phyloP scores from a whole-genome alignment of 2,329 filamentous ascomycete species.

The Cytospora paraplurivora region DNA sequence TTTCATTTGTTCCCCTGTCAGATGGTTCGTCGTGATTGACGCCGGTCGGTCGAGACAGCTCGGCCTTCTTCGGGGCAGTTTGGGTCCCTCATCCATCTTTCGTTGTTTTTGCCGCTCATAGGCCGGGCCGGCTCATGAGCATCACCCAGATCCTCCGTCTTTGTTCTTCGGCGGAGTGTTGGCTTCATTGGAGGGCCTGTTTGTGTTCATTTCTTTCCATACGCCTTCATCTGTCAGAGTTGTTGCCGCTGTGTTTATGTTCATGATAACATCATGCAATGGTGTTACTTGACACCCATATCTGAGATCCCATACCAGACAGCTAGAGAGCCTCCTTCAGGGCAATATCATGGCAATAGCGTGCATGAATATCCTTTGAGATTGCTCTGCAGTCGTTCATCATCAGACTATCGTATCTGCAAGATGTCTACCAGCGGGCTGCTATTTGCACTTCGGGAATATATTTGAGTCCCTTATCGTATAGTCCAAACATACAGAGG shows the following conservation, averaged over 20 bases:
- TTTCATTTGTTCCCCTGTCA: conserved; percentile 24
- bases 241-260: neutral
- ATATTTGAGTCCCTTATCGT: neutral
- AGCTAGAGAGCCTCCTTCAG: neutral
- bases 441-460: neutral
- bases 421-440: neutral
- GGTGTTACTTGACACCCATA: neutral
- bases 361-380: neutral
- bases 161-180: neutral
- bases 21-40: neutral
- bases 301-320: neutral
- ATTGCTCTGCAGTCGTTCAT: neutral
- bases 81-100: neutral
- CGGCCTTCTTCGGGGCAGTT: neutral
- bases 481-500: neutral
- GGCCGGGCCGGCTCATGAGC: conserved; percentile 2
- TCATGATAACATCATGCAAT: neutral
- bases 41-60: conserved; percentile 4
- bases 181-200: neutral
- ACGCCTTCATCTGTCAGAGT: neutral
- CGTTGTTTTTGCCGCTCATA: neutral
- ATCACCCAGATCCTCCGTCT: conserved; percentile 1
- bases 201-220: neutral
- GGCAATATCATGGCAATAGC: neutral
- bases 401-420: neutral